Evolutionary conservation across 2,329 filamentous ascomycete species (phyloP).

Genomic region (Diaporthe citriasiana): DNA sequence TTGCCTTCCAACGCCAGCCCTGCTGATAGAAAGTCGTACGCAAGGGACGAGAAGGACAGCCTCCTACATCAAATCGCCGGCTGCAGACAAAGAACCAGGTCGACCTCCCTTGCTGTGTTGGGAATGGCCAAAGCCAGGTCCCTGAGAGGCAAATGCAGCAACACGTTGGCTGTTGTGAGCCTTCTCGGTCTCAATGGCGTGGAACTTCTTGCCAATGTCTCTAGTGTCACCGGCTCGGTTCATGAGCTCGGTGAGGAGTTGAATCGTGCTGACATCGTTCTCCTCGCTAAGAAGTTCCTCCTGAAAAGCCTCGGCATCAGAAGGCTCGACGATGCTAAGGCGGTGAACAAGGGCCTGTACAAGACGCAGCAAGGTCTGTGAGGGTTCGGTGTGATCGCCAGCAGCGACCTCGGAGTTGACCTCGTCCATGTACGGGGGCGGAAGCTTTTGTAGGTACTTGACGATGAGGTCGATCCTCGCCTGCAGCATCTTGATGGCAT

Average conservation of each 20-base stretch:
- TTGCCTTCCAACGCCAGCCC: conserved; percentile 40
- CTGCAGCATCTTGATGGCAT: conserved; percentile 94
- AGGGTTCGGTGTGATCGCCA: conserved; percentile 58
- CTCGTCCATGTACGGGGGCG: conserved; percentile 55
- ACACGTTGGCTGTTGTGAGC: conserved; percentile 43
- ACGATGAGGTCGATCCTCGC: conserved; percentile 79
- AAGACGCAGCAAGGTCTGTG: conserved; percentile 85
- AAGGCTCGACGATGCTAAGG: conserved; percentile 84
- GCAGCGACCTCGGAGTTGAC: conserved; percentile 57
- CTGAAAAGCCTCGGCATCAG: conserved; percentile 74
- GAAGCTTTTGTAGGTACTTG: conserved; percentile 82
- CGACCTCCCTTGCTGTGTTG: conserved; percentile 39
- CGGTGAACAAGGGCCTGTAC: conserved; percentile 89
- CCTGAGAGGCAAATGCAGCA: conserved; percentile 31
- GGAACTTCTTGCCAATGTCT: conserved; percentile 82
- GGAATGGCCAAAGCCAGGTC: conserved; percentile 44
- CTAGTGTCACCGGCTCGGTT: conserved; percentile 79
- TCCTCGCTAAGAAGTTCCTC: conserved; percentile 81
- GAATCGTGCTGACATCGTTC: conserved; percentile 86
- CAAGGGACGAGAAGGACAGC: neutral
- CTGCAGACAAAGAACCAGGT: conserved; percentile 31
- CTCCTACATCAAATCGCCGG: conserved; percentile 39
- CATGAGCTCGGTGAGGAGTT: conserved; percentile 81
- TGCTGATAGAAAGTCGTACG: conserved; percentile 8
- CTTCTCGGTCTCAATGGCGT: conserved; percentile 65